phyloP scores from a whole-genome alignment of 2,329 filamentous ascomycete species.

The Penicillium sp. region DNA sequence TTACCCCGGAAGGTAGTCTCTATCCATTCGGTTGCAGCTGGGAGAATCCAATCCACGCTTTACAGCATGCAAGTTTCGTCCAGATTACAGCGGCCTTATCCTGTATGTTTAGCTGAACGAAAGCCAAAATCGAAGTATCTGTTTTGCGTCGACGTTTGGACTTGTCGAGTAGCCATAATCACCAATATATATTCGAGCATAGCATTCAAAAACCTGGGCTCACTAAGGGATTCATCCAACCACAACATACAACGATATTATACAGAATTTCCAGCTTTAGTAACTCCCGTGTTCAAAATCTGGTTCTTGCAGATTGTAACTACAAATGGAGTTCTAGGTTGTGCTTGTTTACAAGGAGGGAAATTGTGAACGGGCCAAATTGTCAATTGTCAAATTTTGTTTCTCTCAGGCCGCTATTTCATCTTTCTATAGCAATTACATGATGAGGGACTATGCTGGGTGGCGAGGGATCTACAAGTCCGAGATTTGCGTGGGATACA shows the following conservation, averaged over 20 bases:
- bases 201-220: background rate
- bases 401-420: background rate
- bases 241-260: accelerated
- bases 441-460: background rate
- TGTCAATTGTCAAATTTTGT: background rate
- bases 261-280: background rate
- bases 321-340: background rate
- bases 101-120: background rate
- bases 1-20: background rate
- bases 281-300: too few species aligned
- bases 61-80: background rate
- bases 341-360: slow-evolving; percentile 13
- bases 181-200: background rate
- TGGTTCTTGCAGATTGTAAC: too few species aligned
- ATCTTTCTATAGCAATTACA: background rate
- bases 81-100: background rate
- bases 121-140: background rate
- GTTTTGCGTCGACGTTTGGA: background rate
- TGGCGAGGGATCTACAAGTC: background rate
- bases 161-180: background rate
- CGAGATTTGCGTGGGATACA: slow-evolving; percentile 1
- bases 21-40: background rate
- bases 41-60: background rate
- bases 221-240: too few species aligned
- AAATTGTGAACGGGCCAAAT: slow-evolving; percentile 17